These are phyloP conservation scores for Penicillium riverlandense DNA, from an alignment of 495 filamentous ascomycete species.

Conservation along the genomic window DNA sequence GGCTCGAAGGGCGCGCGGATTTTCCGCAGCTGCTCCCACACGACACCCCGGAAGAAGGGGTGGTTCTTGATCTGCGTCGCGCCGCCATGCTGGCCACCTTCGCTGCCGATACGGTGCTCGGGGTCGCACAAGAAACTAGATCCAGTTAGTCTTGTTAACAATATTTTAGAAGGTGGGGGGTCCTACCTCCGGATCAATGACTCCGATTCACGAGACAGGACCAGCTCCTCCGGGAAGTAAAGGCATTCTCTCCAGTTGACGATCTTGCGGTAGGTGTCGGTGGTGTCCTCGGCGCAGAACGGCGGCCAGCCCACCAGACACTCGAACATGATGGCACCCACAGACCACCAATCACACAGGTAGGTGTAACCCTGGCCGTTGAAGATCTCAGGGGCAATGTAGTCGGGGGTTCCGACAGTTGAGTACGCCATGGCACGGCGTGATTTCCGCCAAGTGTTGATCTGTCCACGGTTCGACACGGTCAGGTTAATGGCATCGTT, in stretches of 20 bases:
- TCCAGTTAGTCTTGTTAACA: slow-evolving; percentile 8
- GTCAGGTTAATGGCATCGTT: slow-evolving; percentile 98
- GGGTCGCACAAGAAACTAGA: slow-evolving; percentile 88
- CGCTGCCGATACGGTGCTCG: slow-evolving; percentile 68
- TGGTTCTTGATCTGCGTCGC: slow-evolving; percentile 89
- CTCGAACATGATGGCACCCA: slow-evolving; percentile 99
- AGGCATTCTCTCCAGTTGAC: slow-evolving; percentile 94
- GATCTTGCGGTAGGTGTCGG: slow-evolving; percentile 98
- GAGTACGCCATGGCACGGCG: slow-evolving; percentile 94
- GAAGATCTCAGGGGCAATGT: slow-evolving; percentile 98
- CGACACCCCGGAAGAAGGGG: slow-evolving; percentile 91
- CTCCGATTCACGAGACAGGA: slow-evolving; percentile 79
- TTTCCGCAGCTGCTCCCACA: slow-evolving; percentile 82
- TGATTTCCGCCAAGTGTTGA: slow-evolving; percentile 98
- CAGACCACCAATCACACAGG: slow-evolving; percentile 97
- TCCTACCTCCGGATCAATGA: slow-evolving; percentile 74
- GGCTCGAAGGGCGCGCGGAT: slow-evolving; percentile 97
- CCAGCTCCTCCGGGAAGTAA: slow-evolving; percentile 94
- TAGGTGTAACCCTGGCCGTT: slow-evolving; percentile 91
- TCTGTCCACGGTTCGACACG: slow-evolving; percentile 90
- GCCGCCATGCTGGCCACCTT: slow-evolving; percentile 62
- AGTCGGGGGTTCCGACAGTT: slow-evolving; percentile 96
- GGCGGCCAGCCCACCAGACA: slow-evolving; percentile 98
- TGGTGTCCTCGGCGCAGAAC: slow-evolving; percentile 95
- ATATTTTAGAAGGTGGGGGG: background rate